Percentiles rank a stretch among this genome's conserved stretches.
Conservation (phyloP, 129 eudicot genomes). For the Arctium minus region DNA sequence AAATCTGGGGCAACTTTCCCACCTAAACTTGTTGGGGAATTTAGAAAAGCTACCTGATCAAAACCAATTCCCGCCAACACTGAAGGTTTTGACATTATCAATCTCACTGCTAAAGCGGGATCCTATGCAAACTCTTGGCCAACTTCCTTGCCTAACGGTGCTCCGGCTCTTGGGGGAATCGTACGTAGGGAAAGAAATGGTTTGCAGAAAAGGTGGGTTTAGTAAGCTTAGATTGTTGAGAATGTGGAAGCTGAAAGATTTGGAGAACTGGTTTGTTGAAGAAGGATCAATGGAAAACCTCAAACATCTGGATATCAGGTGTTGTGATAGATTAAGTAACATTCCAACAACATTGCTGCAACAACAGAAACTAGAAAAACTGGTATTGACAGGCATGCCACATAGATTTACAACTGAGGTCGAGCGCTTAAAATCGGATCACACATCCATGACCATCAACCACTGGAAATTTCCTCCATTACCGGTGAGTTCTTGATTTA, state of each 20-base stretch:
- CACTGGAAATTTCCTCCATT: background rate
- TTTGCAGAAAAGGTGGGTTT: conserved; percentile 30
- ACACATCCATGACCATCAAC: background rate
- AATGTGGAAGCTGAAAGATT: conserved; percentile 51
- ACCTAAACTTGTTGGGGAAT: conserved; percentile 42
- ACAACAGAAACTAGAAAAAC: conserved; percentile 24
- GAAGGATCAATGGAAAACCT: conserved; percentile 43
- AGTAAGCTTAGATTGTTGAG: conserved; percentile 31
- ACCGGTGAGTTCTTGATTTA: too few species aligned
- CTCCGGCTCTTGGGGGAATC: conserved; percentile 56
- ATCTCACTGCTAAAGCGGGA: conserved; percentile 15
- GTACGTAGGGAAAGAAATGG: conserved; percentile 32
- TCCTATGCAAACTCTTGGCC: conserved; percentile 46
- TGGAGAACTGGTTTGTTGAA: background rate
- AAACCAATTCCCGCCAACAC: conserved; percentile 34
- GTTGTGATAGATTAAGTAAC: conserved; percentile 33
- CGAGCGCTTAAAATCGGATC: background rate
- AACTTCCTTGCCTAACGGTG: conserved; percentile 33
- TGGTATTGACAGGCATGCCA: conserved; percentile 46
- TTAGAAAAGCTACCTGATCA: conserved; percentile 24
- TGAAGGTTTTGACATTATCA: conserved; percentile 31
- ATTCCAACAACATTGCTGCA: conserved; percentile 26
- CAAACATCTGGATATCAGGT: conserved; percentile 41
- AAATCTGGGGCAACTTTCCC: conserved; percentile 26
- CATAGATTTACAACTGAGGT: conserved; percentile 13